Conservation (phyloP, 495 filamentous ascomycete species). For the Thermothielavioides terrestris region DNA sequence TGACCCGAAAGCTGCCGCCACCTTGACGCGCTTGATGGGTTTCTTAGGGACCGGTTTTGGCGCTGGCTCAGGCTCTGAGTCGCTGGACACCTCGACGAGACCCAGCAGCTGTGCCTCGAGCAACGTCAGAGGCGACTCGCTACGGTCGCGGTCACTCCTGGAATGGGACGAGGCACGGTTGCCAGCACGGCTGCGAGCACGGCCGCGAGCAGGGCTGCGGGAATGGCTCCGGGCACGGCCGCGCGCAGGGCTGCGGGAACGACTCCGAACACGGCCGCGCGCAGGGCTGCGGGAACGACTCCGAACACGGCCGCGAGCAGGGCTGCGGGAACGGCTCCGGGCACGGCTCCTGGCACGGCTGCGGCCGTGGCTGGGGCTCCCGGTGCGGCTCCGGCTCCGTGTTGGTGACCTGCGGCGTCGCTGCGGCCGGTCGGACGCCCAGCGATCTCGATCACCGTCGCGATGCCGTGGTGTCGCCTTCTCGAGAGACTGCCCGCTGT, state of each 20-base stretch:
- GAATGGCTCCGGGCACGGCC: too few relatives aligned
- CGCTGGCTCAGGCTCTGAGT: slow-evolving; percentile 3
- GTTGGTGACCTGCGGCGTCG: slow-evolving; percentile 12
- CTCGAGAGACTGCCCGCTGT: slow-evolving; percentile 23
- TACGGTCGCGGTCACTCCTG: slow-evolving; percentile 12
- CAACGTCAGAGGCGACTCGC: slow-evolving; percentile 21
- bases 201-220: too few relatives aligned
- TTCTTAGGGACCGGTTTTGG: slow-evolving; percentile 15
- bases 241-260: slow-evolving; percentile 2
- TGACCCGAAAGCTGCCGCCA: slow-evolving; percentile 24
- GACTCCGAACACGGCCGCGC: neutral
- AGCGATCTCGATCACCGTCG: slow-evolving; percentile 7
- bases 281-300: slow-evolving; percentile 1
- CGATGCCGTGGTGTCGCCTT: slow-evolving; percentile 6
- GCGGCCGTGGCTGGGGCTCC: neutral
- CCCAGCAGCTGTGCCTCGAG: slow-evolving; percentile 21
- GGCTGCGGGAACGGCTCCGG: slow-evolving; percentile 3
- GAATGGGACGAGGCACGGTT: neutral
- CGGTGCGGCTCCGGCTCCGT: neutral
- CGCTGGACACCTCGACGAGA: slow-evolving; percentile 8
- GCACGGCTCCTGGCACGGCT: neutral
- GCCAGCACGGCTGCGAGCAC: slow-evolving; percentile 1
- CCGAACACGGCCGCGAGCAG: neutral
- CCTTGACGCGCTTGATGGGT: slow-evolving; percentile 18
- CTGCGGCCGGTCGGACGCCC: slow-evolving; percentile 1